Base-by-base conservation (phyloP, 352 stramenopile genomes). In the Pythium apleroticum region DNA sequence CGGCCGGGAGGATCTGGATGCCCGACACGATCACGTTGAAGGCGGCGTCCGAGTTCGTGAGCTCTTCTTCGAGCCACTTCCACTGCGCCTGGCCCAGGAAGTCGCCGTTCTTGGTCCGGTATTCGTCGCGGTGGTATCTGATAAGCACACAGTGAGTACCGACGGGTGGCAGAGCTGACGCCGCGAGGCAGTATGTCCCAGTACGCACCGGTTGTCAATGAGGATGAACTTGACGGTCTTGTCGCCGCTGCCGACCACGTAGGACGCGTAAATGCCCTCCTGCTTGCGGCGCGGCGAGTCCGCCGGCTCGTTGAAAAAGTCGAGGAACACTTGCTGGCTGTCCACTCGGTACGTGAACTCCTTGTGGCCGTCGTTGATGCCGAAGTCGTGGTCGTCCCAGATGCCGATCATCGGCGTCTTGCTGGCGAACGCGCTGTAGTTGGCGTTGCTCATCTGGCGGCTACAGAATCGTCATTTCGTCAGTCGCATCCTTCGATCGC, bases 11-110 rank as follows among this genome's bases (percentile, higher is more conserved):
- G 46, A 98, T 82, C 69, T 98, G 93, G 25, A 98, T 81, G 25
- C 91, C 91, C 33, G 83, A 96, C 9, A 98, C 89, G 65, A 98
- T 88, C 28, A 98, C 88, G 72, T 98, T 98, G 59, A 98, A 96
- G 46, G 87, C 76, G 19, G 93, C 91, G 15, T 65, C 90, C 8
- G 90, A 90, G 41, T 84, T 78, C 33, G 68, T 76, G 33, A 97
- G 77, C 60, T 96, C 82, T 3, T 81, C 74, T 56, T 96, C 84
- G 54, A 97, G 81, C 88, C 88, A 97, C 10, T 69, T 45, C 90
- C 90, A 97, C 62, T 97, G 90, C 14, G 61, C 65, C 14, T 81
- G 65, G 54, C 90, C 90, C 27, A 97, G 73, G 45, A 97, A 80
- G 52, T 89, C 78, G 12, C 89, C 89, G 58, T 81, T 72, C 12